Base-by-base conservation (phyloP, 768 basidiomycete genomes). In the Tulasnella sp. region DNA sequence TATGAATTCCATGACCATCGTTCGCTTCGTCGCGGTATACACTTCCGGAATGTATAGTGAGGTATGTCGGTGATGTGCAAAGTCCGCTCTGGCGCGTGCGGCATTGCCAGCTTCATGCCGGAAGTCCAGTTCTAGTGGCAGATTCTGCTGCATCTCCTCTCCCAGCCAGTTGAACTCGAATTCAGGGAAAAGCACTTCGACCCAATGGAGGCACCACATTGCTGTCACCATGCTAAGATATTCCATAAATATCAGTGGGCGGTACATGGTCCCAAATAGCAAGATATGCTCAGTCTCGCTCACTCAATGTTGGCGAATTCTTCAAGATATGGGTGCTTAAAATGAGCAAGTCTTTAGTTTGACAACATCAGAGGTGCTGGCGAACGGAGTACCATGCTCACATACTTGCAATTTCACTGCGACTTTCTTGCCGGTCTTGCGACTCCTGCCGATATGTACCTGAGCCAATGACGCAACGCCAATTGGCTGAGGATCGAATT, bases 381-480 rank as follows among this genome's bases (percentile, higher is more conserved):
- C 24, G 25, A n/a, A 31, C 25, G 11, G 19, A 17, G 4, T 8
- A 9, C 15, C 15, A 15, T 38, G 34, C 34, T 19, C 22, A 60
- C 62, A 11, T 29, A 62, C 62, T 30, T 62, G 62, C 52, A 69
- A 61, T 63, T 93, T 94, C 52, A 98, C 86, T 7, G 96, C 96
- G 25, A 92, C 92, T 56, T 73, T 72, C 68, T 78, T 77, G 2
- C 89, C 87, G 3, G 85, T 82, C 49, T 79, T 74, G 52, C 80
- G 79, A 62, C 89, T 82, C 12, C 71, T 78, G 2, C 83, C 96
- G 19, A 85, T 79, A 70, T 98, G 96, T 15, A 98, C 96, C 70
- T 99, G 96, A 4, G 96, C 96, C 38, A 97, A 72, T 66, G 91
- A 94, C 11, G 96, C 96, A 15, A 97, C 92, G 2, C 96, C 96